Percentiles rank a stretch among this genome's conserved stretches.
Conservation (phyloP, 2,329 filamentous ascomycete genomes). For the Elsinoe fawcettii region DNA sequence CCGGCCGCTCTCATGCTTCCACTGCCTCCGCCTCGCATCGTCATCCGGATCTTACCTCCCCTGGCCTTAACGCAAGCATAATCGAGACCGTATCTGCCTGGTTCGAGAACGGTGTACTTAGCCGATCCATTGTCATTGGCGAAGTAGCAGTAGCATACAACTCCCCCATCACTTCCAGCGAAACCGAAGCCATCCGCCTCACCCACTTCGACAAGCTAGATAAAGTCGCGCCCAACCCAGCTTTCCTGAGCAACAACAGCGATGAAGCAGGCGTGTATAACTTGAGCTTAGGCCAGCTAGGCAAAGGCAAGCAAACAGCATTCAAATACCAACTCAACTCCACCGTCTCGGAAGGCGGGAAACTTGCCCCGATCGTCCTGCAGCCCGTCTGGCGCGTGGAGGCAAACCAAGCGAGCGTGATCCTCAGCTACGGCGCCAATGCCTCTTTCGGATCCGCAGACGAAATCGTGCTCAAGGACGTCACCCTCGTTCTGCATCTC, state of each 20-base stretch:
- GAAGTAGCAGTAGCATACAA: slow-evolving; percentile 88
- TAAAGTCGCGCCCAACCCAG: slow-evolving; percentile 86
- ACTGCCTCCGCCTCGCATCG: slow-evolving; percentile 57
- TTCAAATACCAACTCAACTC: slow-evolving; percentile 89
- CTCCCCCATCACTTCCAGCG: slow-evolving; percentile 37
- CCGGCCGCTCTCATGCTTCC: slow-evolving; percentile 68
- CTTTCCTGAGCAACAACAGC: slow-evolving; percentile 67
- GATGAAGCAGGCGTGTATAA: slow-evolving; percentile 72
- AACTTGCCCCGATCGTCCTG: slow-evolving; percentile 65
- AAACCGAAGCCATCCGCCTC: slow-evolving; percentile 63
- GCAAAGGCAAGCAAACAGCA: slow-evolving; percentile 57
- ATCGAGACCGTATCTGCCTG: slow-evolving; percentile 84
- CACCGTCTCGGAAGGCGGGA: slow-evolving; percentile 48
- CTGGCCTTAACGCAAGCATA: slow-evolving; percentile 79
- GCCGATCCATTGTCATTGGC: slow-evolving; percentile 67
- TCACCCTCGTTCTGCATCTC: slow-evolving; percentile 65
- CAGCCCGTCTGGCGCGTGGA: slow-evolving; percentile 76
- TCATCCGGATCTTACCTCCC: slow-evolving; percentile 72
- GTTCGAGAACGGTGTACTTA: slow-evolving; percentile 67
- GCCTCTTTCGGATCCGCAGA: slow-evolving; percentile 48
- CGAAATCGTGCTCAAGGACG: slow-evolving; percentile 58
- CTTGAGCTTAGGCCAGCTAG: slow-evolving; percentile 63
- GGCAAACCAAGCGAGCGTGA: slow-evolving; percentile 74
- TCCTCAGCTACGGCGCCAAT: slow-evolving; percentile 79
- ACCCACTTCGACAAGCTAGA: slow-evolving; percentile 85